Evolutionary conservation across 257 asterid species (phyloP).

Genomic region (Solanum chiquidenum): DNA sequence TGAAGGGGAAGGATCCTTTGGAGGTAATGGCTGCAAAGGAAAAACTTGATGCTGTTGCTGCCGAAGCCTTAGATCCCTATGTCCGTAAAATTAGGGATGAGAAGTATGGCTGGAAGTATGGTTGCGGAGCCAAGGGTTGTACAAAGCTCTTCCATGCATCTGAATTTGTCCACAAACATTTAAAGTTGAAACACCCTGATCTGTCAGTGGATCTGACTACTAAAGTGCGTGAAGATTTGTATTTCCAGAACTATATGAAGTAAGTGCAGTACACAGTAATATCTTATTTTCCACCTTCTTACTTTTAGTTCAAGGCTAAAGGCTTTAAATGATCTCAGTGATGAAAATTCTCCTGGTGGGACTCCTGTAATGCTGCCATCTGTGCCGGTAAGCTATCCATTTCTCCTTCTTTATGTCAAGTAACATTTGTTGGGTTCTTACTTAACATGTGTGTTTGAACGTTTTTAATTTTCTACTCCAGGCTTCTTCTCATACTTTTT

Average conservation of each 20-base stretch:
- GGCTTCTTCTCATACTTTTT: not conserved
- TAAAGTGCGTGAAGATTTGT: constrained; percentile 89
- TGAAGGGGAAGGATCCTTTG: constrained; percentile 78
- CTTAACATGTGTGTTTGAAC: not conserved
- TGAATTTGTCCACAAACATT: constrained; percentile 88
- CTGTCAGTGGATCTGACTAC: constrained; percentile 60
- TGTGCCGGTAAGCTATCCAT: constrained; percentile 39
- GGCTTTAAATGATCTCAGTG: constrained; percentile 42
- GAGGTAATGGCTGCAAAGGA: constrained; percentile 91
- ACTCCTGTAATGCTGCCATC: constrained; percentile 86
- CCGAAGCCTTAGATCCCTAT: constrained; percentile 78
- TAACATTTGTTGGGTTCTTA: not conserved
- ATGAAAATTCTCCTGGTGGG: constrained; percentile 93
- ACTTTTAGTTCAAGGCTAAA: constrained; percentile 3
- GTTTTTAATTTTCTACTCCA: not conserved
- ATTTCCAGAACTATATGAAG: constrained; percentile 89
- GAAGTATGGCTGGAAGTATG: constrained; percentile 99
- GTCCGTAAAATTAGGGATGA: constrained; percentile 98
- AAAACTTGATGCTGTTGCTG: constrained; percentile 82
- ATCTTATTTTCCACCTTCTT: not conserved
- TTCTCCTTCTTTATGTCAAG: not conserved
- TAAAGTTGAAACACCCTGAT: constrained; percentile 88
- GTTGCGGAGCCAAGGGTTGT: constrained; percentile 99
- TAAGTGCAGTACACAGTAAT: constrained; percentile 24
- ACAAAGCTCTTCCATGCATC: constrained; percentile 98